Percentiles rank a stretch among this genome's conserved stretches.
phyloP scores from a whole-genome alignment of 1,139 yeast species.

The Oligophagozyma castellii region DNA sequence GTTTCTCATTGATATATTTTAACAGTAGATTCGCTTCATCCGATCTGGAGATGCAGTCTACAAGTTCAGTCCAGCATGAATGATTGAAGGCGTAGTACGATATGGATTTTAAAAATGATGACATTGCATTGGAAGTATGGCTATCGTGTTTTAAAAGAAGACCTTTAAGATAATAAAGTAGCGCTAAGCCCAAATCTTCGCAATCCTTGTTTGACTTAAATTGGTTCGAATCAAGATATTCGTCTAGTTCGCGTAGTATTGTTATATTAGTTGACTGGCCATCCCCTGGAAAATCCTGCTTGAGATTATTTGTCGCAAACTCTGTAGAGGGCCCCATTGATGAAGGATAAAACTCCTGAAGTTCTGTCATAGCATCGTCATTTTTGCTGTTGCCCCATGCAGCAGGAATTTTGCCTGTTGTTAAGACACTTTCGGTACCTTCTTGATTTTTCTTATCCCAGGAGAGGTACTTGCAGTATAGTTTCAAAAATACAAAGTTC shows the following conservation, averaged over 20 bases:
- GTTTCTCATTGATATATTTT: constrained; percentile 25
- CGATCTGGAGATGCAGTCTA: constrained; percentile 46
- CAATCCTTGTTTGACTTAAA: not conserved
- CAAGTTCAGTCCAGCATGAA: constrained; percentile 86
- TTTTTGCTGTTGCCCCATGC: constrained; percentile 1
- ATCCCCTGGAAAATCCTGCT: constrained; percentile 8
- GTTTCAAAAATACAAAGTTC: constrained; percentile 45
- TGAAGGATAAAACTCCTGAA: no score
- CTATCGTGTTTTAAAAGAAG: constrained; percentile 50
- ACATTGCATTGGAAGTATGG: constrained; percentile 45
- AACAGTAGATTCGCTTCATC: constrained; percentile 47
- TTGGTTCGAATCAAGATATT: constrained; percentile 19
- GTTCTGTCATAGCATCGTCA: constrained; percentile 1
- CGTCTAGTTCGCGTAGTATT: constrained; percentile 30
- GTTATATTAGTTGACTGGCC: constrained; percentile 16
- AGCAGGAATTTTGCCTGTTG: constrained; percentile 13
- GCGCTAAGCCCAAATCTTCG: constrained; percentile 21
- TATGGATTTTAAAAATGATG: constrained; percentile 40
- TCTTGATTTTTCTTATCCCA: constrained; percentile 68
- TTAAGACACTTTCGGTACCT: constrained; percentile 51
- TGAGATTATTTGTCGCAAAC: constrained; percentile 2
- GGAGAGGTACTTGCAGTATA: constrained; percentile 57
- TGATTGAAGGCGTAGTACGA: constrained; percentile 68
- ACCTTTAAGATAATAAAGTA: constrained; percentile 58
- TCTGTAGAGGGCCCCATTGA: no score